Evolutionary conservation across 2,329 filamentous ascomycete genomes (phyloP).

Genomic region (Plectosphaerella sp.): DNA sequence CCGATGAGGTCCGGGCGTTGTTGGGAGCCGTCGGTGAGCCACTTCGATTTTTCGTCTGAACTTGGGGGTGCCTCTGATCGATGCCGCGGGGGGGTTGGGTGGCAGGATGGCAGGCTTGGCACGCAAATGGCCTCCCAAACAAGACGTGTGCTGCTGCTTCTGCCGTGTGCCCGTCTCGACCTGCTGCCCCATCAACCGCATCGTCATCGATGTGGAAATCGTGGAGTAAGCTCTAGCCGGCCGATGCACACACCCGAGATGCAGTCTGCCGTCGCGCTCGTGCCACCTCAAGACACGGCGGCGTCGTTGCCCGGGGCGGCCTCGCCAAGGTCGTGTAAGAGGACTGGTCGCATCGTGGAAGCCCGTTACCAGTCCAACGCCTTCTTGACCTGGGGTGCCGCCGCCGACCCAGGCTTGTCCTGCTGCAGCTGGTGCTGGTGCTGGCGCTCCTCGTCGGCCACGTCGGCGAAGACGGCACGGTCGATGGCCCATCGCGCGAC

Average conservation of each 20-base stretch:
- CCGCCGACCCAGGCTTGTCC: constrained; percentile 1
- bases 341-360: background rate
- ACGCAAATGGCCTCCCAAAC: too few species aligned
- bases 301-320: background rate
- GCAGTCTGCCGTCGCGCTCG: background rate
- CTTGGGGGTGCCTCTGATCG: too few species aligned
- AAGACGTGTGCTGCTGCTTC: too few species aligned
- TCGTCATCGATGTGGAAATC: too few species aligned
- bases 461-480: constrained; percentile 16
- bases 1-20: too few species aligned
- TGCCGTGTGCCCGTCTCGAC: too few species aligned
- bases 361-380: background rate
- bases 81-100: too few species aligned
- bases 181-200: too few species aligned
- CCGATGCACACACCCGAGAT: background rate
- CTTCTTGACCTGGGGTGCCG: background rate
- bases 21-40: too few species aligned
- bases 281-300: background rate
- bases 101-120: too few species aligned
- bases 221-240: background rate
- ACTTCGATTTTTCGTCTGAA: too few species aligned
- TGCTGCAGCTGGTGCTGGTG: constrained; percentile 2
- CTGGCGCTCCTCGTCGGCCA: constrained; percentile 25
- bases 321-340: background rate
- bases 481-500: constrained; percentile 28